Evolutionary conservation across 495 filamentous ascomycete species (phyloP).

Genomic region (Rhypophila decipiens): DNA sequence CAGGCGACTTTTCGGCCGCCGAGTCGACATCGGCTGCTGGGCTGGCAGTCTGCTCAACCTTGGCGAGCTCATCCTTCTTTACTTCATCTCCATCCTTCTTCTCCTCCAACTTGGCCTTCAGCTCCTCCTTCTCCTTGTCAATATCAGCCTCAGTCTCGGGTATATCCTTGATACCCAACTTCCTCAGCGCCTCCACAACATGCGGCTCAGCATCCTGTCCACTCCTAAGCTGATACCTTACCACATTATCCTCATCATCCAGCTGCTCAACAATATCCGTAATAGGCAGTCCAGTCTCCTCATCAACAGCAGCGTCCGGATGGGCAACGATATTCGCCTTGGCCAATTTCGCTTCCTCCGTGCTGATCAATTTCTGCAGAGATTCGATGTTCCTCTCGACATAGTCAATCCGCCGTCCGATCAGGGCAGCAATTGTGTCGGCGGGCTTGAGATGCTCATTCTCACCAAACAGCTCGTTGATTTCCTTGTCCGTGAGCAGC

Average conservation of each 20-base stretch:
- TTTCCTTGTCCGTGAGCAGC: conserved; percentile 46
- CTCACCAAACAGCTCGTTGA: conserved; percentile 58
- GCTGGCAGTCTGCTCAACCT: neutral
- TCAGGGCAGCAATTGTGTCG: conserved; percentile 61
- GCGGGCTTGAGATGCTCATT: conserved; percentile 41
- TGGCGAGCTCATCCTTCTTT: neutral
- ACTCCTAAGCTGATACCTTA: conserved; percentile 54
- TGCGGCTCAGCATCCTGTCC: conserved; percentile 57
- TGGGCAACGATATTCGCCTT: conserved; percentile 39
- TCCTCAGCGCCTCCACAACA: conserved; percentile 60
- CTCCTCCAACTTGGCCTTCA: neutral
- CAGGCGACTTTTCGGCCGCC: conserved; percentile 1
- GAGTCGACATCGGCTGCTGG: neutral
- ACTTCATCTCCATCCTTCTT: too few species aligned
- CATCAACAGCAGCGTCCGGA: conserved; percentile 50
- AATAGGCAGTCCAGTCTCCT: conserved; percentile 57
- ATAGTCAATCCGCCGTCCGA: conserved; percentile 78
- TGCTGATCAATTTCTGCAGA: conserved; percentile 60
- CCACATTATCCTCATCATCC: conserved; percentile 83
- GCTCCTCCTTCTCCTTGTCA: conserved; percentile 4
- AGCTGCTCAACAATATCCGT: conserved; percentile 87
- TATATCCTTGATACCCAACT: conserved; percentile 47
- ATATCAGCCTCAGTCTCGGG: conserved; percentile 13
- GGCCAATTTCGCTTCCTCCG: conserved; percentile 61
- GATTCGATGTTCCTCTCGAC: conserved; percentile 72